These are phyloP conservation scores for Eremochloa ophiuroides DNA, from an alignment of 176 grass and related monocot species.

Conservation along the genomic window DNA sequence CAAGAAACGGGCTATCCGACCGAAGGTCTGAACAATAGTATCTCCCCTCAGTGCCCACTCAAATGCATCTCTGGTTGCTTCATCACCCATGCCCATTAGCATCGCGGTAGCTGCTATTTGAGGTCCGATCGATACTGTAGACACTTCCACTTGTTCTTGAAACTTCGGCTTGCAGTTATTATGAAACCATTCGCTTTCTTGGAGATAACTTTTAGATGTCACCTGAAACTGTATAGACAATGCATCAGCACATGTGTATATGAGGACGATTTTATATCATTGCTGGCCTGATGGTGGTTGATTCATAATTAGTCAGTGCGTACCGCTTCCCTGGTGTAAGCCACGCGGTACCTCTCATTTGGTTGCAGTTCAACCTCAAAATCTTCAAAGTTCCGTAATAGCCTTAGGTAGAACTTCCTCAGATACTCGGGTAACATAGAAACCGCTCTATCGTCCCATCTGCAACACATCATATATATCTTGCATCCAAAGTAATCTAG, in stretches of 20 bases:
- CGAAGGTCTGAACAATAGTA: not conserved
- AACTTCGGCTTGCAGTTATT: not conserved
- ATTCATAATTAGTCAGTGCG: not conserved
- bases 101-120: not conserved
- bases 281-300: not conserved
- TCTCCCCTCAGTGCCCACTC: conserved; percentile 1
- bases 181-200: conserved; percentile 38
- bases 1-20: not conserved
- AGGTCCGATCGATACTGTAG: not conserved
- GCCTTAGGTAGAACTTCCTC: conserved; percentile 11
- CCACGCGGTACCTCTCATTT: conserved; percentile 19
- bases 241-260: not conserved
- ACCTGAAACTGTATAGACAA: not conserved
- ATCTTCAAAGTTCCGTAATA: conserved; percentile 1
- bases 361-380: conserved; percentile 25
- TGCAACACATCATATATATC: not conserved
- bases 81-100: conserved; percentile 31
- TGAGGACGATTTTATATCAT: not conserved
- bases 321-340: conserved; percentile 14
- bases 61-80: conserved; percentile 7
- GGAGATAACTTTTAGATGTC: not conserved
- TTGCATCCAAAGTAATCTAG: not conserved
- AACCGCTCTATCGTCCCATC: conserved; percentile 19
- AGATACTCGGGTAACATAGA: conserved; percentile 30
- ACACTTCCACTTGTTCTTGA: conserved; percentile 7